phyloP scores from a whole-genome alignment of 306 rosid genomes.

The Prunus persica region DNA sequence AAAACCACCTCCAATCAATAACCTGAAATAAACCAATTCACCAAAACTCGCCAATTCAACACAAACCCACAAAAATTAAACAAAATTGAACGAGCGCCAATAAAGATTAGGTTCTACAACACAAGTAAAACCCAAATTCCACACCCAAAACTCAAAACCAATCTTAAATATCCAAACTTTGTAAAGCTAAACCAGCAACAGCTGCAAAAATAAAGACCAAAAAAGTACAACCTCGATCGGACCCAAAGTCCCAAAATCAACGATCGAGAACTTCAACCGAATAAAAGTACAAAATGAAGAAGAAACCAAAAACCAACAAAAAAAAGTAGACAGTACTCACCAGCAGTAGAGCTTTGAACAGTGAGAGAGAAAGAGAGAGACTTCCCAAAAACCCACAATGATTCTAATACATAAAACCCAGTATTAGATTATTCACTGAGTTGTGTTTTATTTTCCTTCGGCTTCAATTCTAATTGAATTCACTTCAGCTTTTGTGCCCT shows the following conservation, averaged over 20 bases:
- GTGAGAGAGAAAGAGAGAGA: background rate
- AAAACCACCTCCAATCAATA: constrained; percentile 22
- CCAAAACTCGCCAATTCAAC: constrained; percentile 18
- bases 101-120: constrained; percentile 9
- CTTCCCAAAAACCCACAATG: constrained; percentile 8
- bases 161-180: constrained; percentile 14
- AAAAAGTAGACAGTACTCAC: constrained; percentile 29
- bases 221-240: constrained; percentile 45
- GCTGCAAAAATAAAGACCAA: constrained; percentile 9
- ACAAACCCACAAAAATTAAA: constrained; percentile 21
- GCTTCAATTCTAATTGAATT: constrained; percentile 8
- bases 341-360: constrained; percentile 15
- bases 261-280: constrained; percentile 37
- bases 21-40: constrained; percentile 24
- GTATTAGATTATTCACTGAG: constrained; percentile 12
- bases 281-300: constrained; percentile 6
- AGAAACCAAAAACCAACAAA: background rate
- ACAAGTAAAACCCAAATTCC: constrained; percentile 8
- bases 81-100: constrained; percentile 17
- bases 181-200: constrained; percentile 13
- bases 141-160: constrained; percentile 25
- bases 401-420: constrained; percentile 10
- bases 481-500: background rate
- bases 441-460: background rate
- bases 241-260: constrained; percentile 40